Conservation (phyloP, 2,329 filamentous ascomycete genomes). For the Colletotrichum limetticola region DNA sequence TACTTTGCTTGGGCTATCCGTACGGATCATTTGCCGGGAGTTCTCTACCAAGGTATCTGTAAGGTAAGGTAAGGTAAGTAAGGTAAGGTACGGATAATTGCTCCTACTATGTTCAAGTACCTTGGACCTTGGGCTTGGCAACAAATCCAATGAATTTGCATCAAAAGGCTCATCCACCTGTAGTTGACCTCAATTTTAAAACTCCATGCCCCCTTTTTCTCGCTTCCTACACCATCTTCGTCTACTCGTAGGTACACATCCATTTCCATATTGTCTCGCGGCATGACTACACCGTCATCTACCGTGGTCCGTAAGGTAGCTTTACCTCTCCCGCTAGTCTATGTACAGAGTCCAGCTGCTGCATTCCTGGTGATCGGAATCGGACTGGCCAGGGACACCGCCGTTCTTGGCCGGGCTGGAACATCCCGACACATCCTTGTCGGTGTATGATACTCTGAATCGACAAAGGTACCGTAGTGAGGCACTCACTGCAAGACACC, state of each 20-base stretch:
- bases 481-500: neutral
- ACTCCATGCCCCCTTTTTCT: neutral
- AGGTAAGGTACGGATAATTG: too few species aligned
- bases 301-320: neutral
- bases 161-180: neutral
- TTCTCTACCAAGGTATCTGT: too few species aligned
- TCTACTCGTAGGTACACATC: neutral
- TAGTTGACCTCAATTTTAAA: neutral
- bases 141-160: neutral
- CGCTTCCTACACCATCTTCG: neutral
- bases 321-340: neutral
- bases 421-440: slow-evolving; percentile 9
- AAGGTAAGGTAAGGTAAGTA: too few species aligned
- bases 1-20: too few species aligned
- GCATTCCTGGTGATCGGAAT: neutral
- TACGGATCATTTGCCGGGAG: too few species aligned
- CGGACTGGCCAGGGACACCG: slow-evolving; percentile 10
- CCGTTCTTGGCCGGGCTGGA: slow-evolving; percentile 13
- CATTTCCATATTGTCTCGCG: neutral
- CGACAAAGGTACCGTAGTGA: neutral
- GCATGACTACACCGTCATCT: neutral
- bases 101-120: too few species aligned
- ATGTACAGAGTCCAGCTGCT: neutral
- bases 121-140: neutral
- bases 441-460: slow-evolving; percentile 3